Percentiles rank a stretch among this genome's conserved stretches.
phyloP scores from a whole-genome alignment of 345 rosid species.

The Lumnitzera racemosa region DNA sequence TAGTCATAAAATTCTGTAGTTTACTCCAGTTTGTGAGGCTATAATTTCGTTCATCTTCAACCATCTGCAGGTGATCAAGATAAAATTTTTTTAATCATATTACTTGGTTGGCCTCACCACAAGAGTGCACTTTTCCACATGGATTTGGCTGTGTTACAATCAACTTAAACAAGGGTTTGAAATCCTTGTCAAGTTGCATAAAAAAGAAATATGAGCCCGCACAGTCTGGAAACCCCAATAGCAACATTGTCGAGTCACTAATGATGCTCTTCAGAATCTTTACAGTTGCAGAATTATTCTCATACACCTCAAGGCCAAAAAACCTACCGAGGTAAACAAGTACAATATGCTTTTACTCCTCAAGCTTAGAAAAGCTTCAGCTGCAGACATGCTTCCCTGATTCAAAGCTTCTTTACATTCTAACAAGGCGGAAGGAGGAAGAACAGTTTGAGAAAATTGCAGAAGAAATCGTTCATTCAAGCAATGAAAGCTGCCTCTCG shows the following conservation, averaged over 20 bases:
- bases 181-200: slow-evolving; percentile 88
- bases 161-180: slow-evolving; percentile 78
- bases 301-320: slow-evolving; percentile 91
- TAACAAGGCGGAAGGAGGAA: slow-evolving; percentile 37
- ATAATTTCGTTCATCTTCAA: slow-evolving; percentile 73
- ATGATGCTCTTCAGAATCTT: slow-evolving; percentile 65
- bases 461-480: slow-evolving; percentile 73
- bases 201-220: slow-evolving; percentile 78
- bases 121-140: slow-evolving; percentile 43
- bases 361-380: slow-evolving; percentile 72
- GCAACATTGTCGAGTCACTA: slow-evolving; percentile 48
- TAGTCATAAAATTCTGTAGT: slow-evolving; percentile 41
- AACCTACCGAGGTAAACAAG: slow-evolving; percentile 79
- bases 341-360: slow-evolving; percentile 88
- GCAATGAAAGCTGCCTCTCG: too few relatives aligned
- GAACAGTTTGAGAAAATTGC: slow-evolving; percentile 60
- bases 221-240: slow-evolving; percentile 88
- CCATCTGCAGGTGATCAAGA: slow-evolving; percentile 69
- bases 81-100: slow-evolving; percentile 66
- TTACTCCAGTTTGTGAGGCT: slow-evolving; percentile 50
- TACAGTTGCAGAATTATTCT: slow-evolving; percentile 57
- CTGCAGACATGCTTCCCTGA: slow-evolving; percentile 72
- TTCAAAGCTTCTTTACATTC: slow-evolving; percentile 93
- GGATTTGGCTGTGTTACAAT: slow-evolving; percentile 52
- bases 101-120: slow-evolving; percentile 46